Conservation (phyloP, 345 rosid genomes). For the Eucalyptus cloeziana region DNA sequence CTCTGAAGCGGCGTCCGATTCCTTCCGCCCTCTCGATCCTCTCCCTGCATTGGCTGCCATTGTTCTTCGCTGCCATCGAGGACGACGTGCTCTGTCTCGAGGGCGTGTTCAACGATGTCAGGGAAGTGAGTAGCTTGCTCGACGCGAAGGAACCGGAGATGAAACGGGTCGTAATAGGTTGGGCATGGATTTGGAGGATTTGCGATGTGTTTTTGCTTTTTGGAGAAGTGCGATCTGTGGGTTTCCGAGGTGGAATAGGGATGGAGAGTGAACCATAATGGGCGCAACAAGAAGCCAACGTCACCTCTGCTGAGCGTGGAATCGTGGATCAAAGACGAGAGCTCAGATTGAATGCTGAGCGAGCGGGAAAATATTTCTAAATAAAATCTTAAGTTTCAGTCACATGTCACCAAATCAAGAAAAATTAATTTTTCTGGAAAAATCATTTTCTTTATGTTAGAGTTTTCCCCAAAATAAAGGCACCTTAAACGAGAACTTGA, state of each 20-base stretch:
- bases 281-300: background rate
- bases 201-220: slow-evolving; percentile 7
- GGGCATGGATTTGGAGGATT: slow-evolving; percentile 27
- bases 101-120: slow-evolving; percentile 1
- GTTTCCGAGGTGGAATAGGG: background rate
- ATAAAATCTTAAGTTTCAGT: too few species aligned
- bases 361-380: background rate
- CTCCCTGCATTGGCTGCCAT: background rate
- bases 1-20: too few species aligned
- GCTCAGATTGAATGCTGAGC: background rate
- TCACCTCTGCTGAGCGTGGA: background rate
- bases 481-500: background rate
- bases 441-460: background rate
- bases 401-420: background rate
- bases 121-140: slow-evolving; percentile 10
- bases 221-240: slow-evolving; percentile 7
- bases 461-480: background rate
- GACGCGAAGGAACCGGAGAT: background rate
- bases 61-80: background rate
- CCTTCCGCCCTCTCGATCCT: too few species aligned
- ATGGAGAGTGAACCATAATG: background rate
- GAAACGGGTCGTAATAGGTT: slow-evolving; percentile 4
- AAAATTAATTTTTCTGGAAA: background rate
- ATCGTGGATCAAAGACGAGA: background rate
- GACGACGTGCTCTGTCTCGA: background rate